Conservation (phyloP, 2,329 filamentous ascomycete species). For the Aspergillus sojae region DNA sequence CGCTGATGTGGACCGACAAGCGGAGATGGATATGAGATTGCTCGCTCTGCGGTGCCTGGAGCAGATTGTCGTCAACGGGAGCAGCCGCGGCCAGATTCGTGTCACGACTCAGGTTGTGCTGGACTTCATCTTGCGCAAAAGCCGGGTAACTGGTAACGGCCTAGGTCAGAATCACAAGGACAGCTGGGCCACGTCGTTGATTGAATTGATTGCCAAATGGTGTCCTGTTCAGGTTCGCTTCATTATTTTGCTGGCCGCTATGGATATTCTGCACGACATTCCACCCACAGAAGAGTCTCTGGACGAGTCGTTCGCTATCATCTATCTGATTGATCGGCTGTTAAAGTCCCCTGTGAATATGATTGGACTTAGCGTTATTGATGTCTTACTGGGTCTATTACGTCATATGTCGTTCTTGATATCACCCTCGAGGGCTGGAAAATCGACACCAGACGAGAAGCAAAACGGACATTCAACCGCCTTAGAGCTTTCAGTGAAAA, state of each 20-base stretch:
- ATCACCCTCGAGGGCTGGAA: conserved; percentile 58
- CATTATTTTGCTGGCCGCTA: conserved; percentile 78
- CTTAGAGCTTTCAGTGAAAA: conserved; percentile 51
- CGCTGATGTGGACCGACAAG: conserved; percentile 83
- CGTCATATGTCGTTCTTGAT: conserved; percentile 79
- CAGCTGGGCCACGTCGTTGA: conserved; percentile 81
- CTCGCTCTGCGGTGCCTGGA: conserved; percentile 84
- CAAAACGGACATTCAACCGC: conserved; percentile 15
- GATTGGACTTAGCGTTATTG: conserved; percentile 95
- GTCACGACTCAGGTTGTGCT: conserved; percentile 73
- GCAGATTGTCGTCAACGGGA: conserved; percentile 75
- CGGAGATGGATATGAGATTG: conserved; percentile 84
- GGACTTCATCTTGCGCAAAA: conserved; percentile 66
- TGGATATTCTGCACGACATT: conserved; percentile 73
- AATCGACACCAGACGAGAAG: conserved; percentile 33
- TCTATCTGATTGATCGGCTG: conserved; percentile 78
- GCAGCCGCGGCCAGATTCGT: conserved; percentile 80
- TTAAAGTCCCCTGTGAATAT: conserved; percentile 88
- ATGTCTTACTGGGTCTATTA: conserved; percentile 82
- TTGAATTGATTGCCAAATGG: conserved; percentile 80
- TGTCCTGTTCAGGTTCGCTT: conserved; percentile 93
- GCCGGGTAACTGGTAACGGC: conserved; percentile 55
- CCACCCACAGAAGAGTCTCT: conserved; percentile 72
- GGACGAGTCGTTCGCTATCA: conserved; percentile 72
- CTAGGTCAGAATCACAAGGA: conserved; percentile 50